Conservation (phyloP, 2,329 filamentous ascomycete genomes). For the Ustulina deusta region DNA sequence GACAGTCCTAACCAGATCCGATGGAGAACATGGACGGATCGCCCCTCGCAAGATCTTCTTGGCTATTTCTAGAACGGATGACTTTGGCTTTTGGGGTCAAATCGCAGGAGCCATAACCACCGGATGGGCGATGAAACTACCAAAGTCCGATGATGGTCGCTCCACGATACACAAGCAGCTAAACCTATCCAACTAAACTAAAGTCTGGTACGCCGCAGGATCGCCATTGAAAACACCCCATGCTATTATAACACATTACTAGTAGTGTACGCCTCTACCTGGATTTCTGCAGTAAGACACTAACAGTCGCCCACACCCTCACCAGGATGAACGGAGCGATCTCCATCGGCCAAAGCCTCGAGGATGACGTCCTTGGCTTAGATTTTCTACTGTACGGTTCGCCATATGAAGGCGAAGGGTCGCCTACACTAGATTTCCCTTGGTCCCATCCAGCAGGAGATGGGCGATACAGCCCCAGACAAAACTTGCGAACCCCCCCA, state of each 20-base stretch:
- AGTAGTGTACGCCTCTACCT: not conserved
- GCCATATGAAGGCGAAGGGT: slow-evolving; percentile 4
- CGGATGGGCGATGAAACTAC: not conserved
- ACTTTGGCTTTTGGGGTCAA: not conserved
- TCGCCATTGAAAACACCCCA: not conserved
- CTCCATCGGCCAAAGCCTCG: slow-evolving; percentile 10
- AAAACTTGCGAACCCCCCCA: not conserved
- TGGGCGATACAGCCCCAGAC: slow-evolving; percentile 5
- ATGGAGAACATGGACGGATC: not conserved
- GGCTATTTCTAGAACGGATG: not conserved
- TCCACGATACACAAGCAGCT: not conserved
- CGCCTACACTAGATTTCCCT: slow-evolving; percentile 15
- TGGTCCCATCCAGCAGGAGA: slow-evolving; percentile 15
- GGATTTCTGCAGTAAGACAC: not conserved
- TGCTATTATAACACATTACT: not conserved
- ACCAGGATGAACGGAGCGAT: slow-evolving; percentile 26
- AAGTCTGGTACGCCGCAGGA: not conserved
- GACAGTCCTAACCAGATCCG: not conserved
- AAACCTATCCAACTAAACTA: not conserved
- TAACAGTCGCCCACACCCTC: not conserved
- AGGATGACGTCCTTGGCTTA: slow-evolving; percentile 1
- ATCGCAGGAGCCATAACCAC: not conserved
- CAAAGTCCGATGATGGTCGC: not conserved
- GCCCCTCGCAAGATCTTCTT: not conserved
- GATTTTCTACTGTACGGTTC: not conserved